Evolutionary conservation across 208 protist species (phyloP).

Genomic region (Leishmania guyanensis): DNA sequence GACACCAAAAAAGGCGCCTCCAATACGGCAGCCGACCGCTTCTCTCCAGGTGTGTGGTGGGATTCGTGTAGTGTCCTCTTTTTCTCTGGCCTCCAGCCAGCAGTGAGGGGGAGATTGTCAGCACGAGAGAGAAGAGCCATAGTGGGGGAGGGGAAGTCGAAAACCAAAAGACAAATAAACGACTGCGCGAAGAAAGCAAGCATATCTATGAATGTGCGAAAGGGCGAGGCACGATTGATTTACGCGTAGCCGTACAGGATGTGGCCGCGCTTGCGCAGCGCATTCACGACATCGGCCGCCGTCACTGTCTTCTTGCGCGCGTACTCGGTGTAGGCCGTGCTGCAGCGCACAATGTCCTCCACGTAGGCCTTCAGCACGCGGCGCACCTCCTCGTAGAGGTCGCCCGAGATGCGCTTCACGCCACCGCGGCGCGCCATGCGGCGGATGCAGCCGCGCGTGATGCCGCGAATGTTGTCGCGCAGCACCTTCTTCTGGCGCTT

Average conservation of each 20-base stretch:
- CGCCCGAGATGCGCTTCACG: conserved; percentile 88
- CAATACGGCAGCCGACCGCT: too few species aligned
- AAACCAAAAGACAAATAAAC: too few species aligned
- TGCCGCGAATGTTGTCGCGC: conserved; percentile 86
- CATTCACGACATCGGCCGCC: conserved; percentile 85
- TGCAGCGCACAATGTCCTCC: conserved; percentile 79
- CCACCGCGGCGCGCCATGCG: conserved; percentile 91
- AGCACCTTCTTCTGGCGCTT: conserved; percentile 89
- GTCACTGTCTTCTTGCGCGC: conserved; percentile 83
- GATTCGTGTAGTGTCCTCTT: too few species aligned
- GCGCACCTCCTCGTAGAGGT: conserved; percentile 74
- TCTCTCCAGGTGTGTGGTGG: too few species aligned
- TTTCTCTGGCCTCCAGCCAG: too few species aligned
- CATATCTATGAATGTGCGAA: too few species aligned
- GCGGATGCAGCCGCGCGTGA: conserved; percentile 86
- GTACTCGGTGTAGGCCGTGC: conserved; percentile 87
- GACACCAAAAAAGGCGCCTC: too few species aligned
- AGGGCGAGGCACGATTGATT: neutral
- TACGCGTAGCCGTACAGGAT: conserved; percentile 91
- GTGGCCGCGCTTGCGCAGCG: conserved; percentile 86
- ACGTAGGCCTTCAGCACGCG: conserved; percentile 84
- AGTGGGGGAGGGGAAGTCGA: too few species aligned
- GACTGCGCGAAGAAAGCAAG: too few species aligned
- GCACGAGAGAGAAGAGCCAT: too few species aligned
- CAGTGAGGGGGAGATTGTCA: too few species aligned